Conservation (phyloP, 2,329 filamentous ascomycete species). For the Chaetomium globosum region DNA sequence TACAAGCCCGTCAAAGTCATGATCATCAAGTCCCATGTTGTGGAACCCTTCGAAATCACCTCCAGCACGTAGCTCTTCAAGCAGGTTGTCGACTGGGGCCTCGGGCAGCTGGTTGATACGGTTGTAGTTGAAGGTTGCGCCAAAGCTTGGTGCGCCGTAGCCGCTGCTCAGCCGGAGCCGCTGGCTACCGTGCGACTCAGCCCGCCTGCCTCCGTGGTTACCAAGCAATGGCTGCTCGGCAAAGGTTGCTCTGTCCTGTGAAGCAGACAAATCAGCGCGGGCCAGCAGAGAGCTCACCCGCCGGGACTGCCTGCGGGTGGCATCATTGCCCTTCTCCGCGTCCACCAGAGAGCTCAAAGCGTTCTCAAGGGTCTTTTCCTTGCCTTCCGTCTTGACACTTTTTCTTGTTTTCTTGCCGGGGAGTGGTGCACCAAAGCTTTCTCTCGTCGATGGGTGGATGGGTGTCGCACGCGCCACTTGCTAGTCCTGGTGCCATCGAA, state of each 20-base stretch:
- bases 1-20: conserved; percentile 69
- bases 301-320: conserved; percentile 64
- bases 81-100: conserved; percentile 67
- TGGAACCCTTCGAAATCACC: conserved; percentile 69
- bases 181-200: conserved; percentile 73
- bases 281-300: conserved; percentile 90
- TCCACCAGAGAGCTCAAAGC: conserved; percentile 73
- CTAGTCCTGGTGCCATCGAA: conserved; percentile 67
- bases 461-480: conserved; percentile 79
- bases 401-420: conserved; percentile 58
- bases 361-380: conserved; percentile 60
- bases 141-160: conserved; percentile 44
- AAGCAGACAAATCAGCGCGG: conserved; percentile 81
- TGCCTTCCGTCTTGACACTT: conserved; percentile 47
- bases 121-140: conserved; percentile 45
- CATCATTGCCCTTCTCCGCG: conserved; percentile 61
- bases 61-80: conserved; percentile 67
- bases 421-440: conserved; percentile 70
- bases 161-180: conserved; percentile 64
- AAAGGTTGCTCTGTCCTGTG: conserved; percentile 79
- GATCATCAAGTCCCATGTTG: conserved; percentile 72
- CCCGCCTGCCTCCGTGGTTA: conserved; percentile 56
- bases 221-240: conserved; percentile 61
- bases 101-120: conserved; percentile 67
- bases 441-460: conserved; percentile 68